Evolutionary conservation across 2,329 filamentous ascomycete genomes (phyloP).

Genomic region (Nakataea oryzae): DNA sequence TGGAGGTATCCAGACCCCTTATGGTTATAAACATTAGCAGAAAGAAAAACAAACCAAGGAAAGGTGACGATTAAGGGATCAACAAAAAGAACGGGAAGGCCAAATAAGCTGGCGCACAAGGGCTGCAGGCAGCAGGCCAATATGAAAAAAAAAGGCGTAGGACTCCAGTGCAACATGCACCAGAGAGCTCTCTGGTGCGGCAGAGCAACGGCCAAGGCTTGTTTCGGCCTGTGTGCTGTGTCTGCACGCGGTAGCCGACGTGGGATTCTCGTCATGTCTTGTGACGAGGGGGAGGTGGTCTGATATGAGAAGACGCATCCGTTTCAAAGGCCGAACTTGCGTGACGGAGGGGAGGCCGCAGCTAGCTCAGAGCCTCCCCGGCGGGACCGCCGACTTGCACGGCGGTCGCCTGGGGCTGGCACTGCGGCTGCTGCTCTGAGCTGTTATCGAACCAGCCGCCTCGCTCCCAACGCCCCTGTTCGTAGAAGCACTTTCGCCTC

Average conservation of each 20-base stretch:
- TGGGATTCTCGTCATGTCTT: not conserved
- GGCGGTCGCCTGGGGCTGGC: not conserved
- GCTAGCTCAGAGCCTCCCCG: not conserved
- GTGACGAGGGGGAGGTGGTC: not conserved
- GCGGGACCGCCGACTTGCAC: not conserved
- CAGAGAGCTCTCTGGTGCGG: too few relatives aligned
- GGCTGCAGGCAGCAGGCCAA: not conserved
- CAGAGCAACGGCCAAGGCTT: not conserved
- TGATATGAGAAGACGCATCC: not conserved
- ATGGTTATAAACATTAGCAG: not conserved
- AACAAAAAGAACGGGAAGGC: too few relatives aligned
- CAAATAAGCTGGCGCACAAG: not conserved
- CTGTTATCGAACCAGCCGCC: constrained; percentile 64
- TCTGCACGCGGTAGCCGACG: not conserved
- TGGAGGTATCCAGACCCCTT: not conserved
- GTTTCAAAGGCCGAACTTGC: not conserved
- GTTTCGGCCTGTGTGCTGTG: not conserved
- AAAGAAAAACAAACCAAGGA: not conserved
- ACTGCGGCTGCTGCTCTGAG: not conserved
- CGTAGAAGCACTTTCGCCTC: constrained; percentile 55
- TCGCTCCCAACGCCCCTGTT: constrained; percentile 66
- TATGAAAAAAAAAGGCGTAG: not conserved
- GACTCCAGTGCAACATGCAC: too few relatives aligned
- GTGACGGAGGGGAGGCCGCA: not conserved
- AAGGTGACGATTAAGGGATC: too few relatives aligned